phyloP scores from a whole-genome alignment of 192 early-diverging fungal species.

The Spinellus fusiger region DNA sequence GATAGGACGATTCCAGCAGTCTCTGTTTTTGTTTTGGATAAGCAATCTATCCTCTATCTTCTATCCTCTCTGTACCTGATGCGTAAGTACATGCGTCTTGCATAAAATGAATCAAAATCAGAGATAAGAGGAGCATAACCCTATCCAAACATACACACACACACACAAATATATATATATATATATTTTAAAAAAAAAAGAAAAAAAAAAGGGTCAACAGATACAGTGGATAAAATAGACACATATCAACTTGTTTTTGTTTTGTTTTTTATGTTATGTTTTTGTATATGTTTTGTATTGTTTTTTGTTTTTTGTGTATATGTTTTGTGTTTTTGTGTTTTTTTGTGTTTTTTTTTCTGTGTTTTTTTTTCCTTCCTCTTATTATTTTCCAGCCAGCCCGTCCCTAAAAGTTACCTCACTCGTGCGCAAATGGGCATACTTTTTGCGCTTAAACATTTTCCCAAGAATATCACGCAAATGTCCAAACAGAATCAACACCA shows the following conservation, averaged over 20 bases:
- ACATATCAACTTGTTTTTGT: too few relatives aligned
- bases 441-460: slow-evolving; percentile 53
- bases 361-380: too few relatives aligned
- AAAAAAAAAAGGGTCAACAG: too few relatives aligned
- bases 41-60: not conserved
- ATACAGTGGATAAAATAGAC: too few relatives aligned
- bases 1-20: slow-evolving; percentile 87
- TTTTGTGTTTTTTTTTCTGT: too few relatives aligned
- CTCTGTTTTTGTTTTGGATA: slow-evolving; percentile 34
- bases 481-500: slow-evolving; percentile 79
- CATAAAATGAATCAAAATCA: slow-evolving; percentile 90
- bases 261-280: not conserved
- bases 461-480: slow-evolving; percentile 80
- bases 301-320: too few relatives aligned
- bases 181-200: too few relatives aligned
- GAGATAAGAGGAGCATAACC: slow-evolving; percentile 82
- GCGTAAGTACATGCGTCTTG: slow-evolving; percentile 74
- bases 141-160: not conserved
- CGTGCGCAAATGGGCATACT: slow-evolving; percentile 55
- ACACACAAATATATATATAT: not conserved
- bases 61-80: slow-evolving; percentile 41
- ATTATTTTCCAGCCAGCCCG: not conserved
- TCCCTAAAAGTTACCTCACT: slow-evolving; percentile 17
- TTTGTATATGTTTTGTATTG: too few relatives aligned
- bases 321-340: too few relatives aligned